Evolutionary conservation across 2,329 filamentous ascomycete genomes (phyloP).

Genomic region (Fusarium concolor): DNA sequence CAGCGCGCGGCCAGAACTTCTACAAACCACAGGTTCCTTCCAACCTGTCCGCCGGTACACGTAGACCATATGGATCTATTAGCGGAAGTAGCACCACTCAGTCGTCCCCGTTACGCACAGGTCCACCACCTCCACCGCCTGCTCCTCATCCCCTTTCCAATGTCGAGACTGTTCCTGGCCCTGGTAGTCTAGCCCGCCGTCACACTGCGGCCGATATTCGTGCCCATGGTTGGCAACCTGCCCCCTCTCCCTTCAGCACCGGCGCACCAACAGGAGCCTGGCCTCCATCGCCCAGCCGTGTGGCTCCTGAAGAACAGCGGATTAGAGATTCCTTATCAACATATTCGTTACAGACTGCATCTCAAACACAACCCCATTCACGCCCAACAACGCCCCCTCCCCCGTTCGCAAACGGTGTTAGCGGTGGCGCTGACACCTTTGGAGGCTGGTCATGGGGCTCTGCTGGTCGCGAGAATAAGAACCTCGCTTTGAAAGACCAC

Average conservation of each 20-base stretch:
- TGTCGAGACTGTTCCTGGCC: conserved; percentile 71
- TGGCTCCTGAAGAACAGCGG: conserved; percentile 64
- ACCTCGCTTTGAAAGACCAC: conserved; percentile 63
- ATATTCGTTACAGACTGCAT: conserved; percentile 62
- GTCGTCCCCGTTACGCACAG: conserved; percentile 79
- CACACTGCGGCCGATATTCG: conserved; percentile 98
- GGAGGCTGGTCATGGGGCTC: conserved; percentile 69
- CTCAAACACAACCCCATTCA: conserved; percentile 60
- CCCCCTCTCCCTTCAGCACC: conserved; percentile 72
- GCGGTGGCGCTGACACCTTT: conserved; percentile 58
- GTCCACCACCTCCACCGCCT: conserved; percentile 71
- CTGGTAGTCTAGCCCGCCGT: conserved; percentile 79
- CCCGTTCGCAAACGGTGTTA: conserved; percentile 60
- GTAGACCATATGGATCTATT: conserved; percentile 88
- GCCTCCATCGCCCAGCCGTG: conserved; percentile 66
- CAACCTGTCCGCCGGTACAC: conserved; percentile 81
- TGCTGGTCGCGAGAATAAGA: conserved; percentile 63
- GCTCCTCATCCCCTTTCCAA: conserved; percentile 75
- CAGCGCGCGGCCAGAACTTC: conserved; percentile 68
- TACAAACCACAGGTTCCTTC: conserved; percentile 84
- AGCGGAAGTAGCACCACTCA: conserved; percentile 72
- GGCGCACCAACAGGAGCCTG: conserved; percentile 64
- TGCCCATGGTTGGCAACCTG: conserved; percentile 80
- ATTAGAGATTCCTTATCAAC: conserved; percentile 67
- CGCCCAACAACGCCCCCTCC: conserved; percentile 66